Base-by-base conservation (phyloP, 192 early-diverging fungal genomes). In the Entomortierella beljakovae region DNA sequence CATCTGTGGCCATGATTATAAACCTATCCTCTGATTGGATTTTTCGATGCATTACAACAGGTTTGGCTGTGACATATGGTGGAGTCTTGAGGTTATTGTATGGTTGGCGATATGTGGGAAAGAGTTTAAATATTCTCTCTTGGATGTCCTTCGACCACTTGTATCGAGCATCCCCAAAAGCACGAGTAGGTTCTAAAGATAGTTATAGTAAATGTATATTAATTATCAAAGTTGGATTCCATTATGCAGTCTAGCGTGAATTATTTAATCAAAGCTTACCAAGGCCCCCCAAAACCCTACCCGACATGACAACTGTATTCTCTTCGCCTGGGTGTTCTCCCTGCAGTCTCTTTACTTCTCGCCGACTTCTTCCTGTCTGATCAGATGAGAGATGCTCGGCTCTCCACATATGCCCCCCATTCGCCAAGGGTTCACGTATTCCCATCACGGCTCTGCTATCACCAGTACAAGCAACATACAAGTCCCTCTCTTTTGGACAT, bases 1-100 rank as follows among this genome's bases (percentile, higher is more conserved):
- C 95, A 84, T 95, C 95, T 0, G 93, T 89, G 3, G 93, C 94
- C 59, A 97, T 72, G 1, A 97, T 89, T 31, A 97, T 67, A 64
- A 93, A 95, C 64, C 82, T 72, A 63, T 94, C 93, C 38, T 85
- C 77, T 10, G 82, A 38, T 52, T 69, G 73, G 8, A 96, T 71
- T 60, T 88, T 75, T 57, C 91, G 90, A 59, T 86, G 73, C 2
- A 80, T 80, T 1, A 94, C 84, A 3, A 91, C 90, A 2, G 95
- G 95, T 53, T 87, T 84, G 1, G 94, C 93, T 26, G 90, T 92
- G 16, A 95, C 83, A 57, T 94, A 94, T 4, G 93, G 90, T 28
- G 91, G 92, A 13, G 94, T 88, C 0, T 68, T 75, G 63, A 84
- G 87, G 43, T 88, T 63, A 0, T 60, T 69, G 10, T 81, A 86